A percentile compares a stretch with the other conserved stretches of the same genome.
Evolutionary conservation across 768 basidiomycete genomes (phyloP).

Genomic region (Multifurca ochricompacta): DNA sequence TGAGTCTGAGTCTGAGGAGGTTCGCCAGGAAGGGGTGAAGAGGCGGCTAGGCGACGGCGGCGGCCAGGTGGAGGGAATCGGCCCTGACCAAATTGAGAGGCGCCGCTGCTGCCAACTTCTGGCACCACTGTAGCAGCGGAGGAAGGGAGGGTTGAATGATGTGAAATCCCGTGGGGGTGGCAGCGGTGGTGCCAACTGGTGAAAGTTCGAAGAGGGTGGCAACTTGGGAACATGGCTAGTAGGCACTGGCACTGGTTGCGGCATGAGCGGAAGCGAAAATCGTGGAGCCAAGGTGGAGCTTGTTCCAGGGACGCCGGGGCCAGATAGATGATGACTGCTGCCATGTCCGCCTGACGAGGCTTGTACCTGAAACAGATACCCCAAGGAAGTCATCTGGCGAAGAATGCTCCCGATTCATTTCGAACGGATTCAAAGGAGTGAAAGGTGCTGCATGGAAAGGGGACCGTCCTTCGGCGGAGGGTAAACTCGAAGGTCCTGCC

Average conservation of each 20-base stretch:
- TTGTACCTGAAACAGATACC: background rate
- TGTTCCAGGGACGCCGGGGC: conserved; percentile 20
- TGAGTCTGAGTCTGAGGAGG: no score
- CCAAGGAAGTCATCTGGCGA: background rate
- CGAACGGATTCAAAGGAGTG: conserved; percentile 6
- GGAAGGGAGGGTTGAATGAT: conserved; percentile 14
- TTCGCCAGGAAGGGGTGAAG: background rate
- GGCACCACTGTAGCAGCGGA: conserved; percentile 16
- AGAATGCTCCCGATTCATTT: background rate
- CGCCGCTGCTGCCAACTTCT: background rate
- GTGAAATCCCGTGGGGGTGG: conserved; percentile 11
- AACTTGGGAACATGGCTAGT: background rate
- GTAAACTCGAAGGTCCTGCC: conserved; percentile 19
- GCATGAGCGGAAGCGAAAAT: background rate
- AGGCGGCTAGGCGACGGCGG: background rate
- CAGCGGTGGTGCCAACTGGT: background rate
- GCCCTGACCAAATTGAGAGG: background rate
- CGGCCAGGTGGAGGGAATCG: background rate
- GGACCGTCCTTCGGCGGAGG: conserved; percentile 11
- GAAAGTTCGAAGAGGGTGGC: background rate
- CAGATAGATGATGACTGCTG: no score
- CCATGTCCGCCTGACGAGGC: conserved; percentile 2
- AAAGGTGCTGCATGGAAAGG: conserved; percentile 5
- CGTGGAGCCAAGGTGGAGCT: conserved; percentile 5
- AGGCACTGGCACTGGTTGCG: background rate